Evolutionary conservation across 106 monocot species (phyloP).

Genomic region (Cymbidium sinense): DNA sequence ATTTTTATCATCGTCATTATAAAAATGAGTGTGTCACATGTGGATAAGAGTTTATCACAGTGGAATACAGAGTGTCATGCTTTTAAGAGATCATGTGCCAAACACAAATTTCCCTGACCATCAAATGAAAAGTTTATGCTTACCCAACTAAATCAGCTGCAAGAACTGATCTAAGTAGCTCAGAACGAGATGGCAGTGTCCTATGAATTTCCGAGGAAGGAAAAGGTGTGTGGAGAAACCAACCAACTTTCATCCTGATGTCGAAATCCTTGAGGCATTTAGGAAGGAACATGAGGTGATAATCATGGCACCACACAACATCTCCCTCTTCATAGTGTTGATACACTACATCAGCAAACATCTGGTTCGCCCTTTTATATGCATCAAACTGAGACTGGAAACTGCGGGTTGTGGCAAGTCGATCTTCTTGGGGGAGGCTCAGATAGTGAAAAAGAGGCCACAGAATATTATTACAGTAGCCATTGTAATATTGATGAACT

Average conservation of each 20-base stretch:
- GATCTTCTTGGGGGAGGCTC: constrained; percentile 90
- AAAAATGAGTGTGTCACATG: too few relatives aligned
- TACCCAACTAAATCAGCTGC: constrained; percentile 85
- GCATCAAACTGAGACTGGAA: constrained; percentile 98
- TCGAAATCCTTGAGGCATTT: constrained; percentile 91
- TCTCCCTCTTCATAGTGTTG: constrained; percentile 94
- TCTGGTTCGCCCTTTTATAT: constrained; percentile 86
- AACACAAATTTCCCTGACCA: background rate
- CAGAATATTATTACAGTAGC: constrained; percentile 96
- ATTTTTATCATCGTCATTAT: too few relatives aligned
- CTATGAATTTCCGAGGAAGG: constrained; percentile 89
- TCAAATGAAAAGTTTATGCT: constrained; percentile 12
- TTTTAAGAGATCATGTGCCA: too few relatives aligned
- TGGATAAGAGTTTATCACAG: constrained; percentile 1
- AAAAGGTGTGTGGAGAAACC: constrained; percentile 96
- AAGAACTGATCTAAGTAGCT: constrained; percentile 82
- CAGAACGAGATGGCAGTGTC: constrained; percentile 76
- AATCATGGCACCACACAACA: constrained; percentile 99
- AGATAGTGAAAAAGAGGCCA: constrained; percentile 99
- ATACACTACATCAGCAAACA: constrained; percentile 96
- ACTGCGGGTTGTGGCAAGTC: constrained; percentile 92
- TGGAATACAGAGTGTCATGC: background rate
- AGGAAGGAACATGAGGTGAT: constrained; percentile 95
- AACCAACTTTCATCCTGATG: constrained; percentile 52
- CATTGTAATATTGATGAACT: constrained; percentile 97